phyloP scores from a whole-genome alignment of 2,329 filamentous ascomycete species.

The Alternaria sp. region DNA sequence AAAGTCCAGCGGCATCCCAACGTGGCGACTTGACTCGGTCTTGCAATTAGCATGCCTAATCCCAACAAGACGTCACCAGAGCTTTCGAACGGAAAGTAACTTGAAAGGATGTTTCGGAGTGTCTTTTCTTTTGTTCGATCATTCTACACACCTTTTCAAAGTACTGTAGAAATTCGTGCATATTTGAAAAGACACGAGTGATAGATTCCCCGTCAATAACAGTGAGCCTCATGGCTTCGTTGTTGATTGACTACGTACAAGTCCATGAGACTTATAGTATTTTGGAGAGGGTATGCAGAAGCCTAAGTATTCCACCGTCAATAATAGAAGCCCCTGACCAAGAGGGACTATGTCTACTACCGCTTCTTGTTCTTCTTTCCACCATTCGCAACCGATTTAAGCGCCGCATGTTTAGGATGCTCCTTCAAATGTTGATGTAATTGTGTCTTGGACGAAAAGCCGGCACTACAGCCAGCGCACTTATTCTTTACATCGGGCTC shows the following conservation, averaged over 20 bases:
- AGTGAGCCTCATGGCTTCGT: not conserved
- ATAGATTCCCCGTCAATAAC: too few relatives aligned
- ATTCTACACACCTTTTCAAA: not conserved
- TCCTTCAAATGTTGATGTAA: constrained; percentile 76
- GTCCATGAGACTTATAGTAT: not conserved
- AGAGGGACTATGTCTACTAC: constrained; percentile 3
- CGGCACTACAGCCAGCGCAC: constrained; percentile 80
- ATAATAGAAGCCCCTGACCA: not conserved
- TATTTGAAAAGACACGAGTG: not conserved
- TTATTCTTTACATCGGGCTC: constrained; percentile 61
- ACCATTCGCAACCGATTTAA: constrained; percentile 29
- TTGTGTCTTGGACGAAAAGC: constrained; percentile 76
- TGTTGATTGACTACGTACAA: not conserved
- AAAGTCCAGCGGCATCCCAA: too few relatives aligned
- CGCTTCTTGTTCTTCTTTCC: constrained; percentile 37
- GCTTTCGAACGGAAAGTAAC: not conserved
- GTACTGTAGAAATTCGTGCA: not conserved
- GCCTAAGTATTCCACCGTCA: not conserved
- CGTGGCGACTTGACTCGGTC: too few relatives aligned
- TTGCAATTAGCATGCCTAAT: too few relatives aligned
- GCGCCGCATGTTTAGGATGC: constrained; percentile 68
- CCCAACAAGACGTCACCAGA: not conserved
- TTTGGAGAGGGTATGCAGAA: not conserved
- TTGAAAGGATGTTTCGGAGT: not conserved
- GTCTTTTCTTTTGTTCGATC: not conserved